Conservation (phyloP, 2,329 filamentous ascomycete genomes). For the Madurella mycetomatis region DNA sequence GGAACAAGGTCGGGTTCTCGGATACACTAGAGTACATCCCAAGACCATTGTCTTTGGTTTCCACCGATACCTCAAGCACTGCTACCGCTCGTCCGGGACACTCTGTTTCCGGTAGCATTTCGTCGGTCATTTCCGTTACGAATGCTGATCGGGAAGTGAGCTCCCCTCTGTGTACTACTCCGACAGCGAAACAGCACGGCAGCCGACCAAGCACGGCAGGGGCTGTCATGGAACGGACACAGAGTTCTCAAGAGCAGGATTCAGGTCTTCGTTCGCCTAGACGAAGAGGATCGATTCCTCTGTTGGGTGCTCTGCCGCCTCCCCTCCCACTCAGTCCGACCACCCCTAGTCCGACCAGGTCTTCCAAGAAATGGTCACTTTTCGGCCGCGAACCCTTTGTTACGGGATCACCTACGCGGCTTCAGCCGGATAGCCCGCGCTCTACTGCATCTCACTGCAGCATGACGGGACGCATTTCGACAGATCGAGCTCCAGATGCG, state of each 20-base stretch:
- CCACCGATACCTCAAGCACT: constrained; percentile 78
- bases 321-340: constrained; percentile 32
- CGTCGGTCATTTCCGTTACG: constrained; percentile 64
- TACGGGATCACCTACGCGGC: constrained; percentile 43
- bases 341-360: constrained; percentile 47
- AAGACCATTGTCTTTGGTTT: constrained; percentile 76
- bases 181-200: constrained; percentile 41
- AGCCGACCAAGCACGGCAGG: constrained; percentile 66
- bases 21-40: constrained; percentile 81
- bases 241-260: constrained; percentile 34
- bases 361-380: constrained; percentile 58
- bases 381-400: constrained; percentile 56
- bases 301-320: constrained; percentile 43
- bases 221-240: constrained; percentile 57
- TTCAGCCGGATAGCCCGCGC: constrained; percentile 44
- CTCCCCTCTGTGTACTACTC: constrained; percentile 35
- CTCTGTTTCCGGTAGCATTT: constrained; percentile 73
- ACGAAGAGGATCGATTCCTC: constrained; percentile 57
- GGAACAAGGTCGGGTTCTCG: constrained; percentile 74
- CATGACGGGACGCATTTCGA: constrained; percentile 30
- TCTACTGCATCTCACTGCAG: constrained; percentile 39
- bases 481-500: constrained; percentile 35
- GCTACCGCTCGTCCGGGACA: constrained; percentile 65
- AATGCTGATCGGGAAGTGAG: constrained; percentile 41
- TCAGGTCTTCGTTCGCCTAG: constrained; percentile 37